phyloP scores from a whole-genome alignment of 2,329 filamentous ascomycete species.

The Penicillium palitans region DNA sequence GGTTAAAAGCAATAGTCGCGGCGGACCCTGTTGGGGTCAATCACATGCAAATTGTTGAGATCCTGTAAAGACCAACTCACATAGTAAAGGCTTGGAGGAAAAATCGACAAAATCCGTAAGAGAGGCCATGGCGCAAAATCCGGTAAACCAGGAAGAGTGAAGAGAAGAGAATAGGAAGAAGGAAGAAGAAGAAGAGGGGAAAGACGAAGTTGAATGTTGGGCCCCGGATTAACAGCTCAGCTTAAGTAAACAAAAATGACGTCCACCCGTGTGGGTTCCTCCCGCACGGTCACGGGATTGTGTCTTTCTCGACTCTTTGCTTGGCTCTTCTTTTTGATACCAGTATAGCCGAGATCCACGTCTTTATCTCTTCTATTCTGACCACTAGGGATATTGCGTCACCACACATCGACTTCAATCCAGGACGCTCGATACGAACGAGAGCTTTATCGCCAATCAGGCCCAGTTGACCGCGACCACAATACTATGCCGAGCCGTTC shows the following conservation, averaged over 20 bases:
- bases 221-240: conserved; percentile 14
- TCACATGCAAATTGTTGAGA: conserved; percentile 33
- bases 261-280: conserved; percentile 8
- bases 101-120: conserved; percentile 58
- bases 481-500: conserved; percentile 19
- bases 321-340: conserved; percentile 3
- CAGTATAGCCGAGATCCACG: neutral
- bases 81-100: conserved; percentile 63
- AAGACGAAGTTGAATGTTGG: conserved; percentile 11
- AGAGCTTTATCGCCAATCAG: conserved; percentile 2
- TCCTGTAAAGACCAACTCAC: conserved; percentile 51
- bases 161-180: conserved; percentile 7
- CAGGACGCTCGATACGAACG: neutral
- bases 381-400: neutral
- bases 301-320: conserved; percentile 10
- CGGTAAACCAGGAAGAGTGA: conserved; percentile 1
- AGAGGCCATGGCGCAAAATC: conserved; percentile 32
- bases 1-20: conserved; percentile 85
- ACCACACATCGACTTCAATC: neutral
- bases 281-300: conserved; percentile 24
- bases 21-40: conserved; percentile 65
- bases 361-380: neutral
- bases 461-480: neutral
- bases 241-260: conserved; percentile 33
- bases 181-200: conserved; percentile 8